Evolutionary conservation across 2,329 filamentous ascomycete species (phyloP), one percentile per base, ranked within the genome.

Genomic region (Ceratocystis diversiconidia): DNA sequence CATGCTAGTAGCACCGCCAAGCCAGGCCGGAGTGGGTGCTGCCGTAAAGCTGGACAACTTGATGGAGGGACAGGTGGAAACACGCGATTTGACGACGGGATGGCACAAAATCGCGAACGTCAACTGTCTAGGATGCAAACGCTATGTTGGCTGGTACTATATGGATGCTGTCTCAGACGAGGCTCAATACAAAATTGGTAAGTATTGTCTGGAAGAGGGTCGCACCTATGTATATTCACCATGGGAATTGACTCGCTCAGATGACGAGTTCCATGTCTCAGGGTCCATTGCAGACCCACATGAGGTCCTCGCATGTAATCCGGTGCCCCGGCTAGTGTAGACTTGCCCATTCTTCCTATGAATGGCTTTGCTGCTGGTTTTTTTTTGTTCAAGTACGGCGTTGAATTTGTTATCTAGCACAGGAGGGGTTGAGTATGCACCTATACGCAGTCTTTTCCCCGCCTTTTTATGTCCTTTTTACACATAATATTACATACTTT

Each of bases 111-210:
- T 88, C 5, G 82, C 84, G 2, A 85, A 87, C 73, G 84, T 87
- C 61, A 77, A 73, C 60, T 88, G 85, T 71, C 72, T 72, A 8
- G 75, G 80, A 30, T 88, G 85, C 73, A 74, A 75, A 30, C 76
- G 75, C 63, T 82, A 82, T 70, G 71, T 88, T 7, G 85, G 85
- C 19, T 88, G 85, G 85, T 87, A 87, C 73, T 88, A 88, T 70
- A 78, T 87, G 55, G 82, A 85, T 71, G 84, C 85, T 1, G 79
- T 78, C 67, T 82, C 86, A 69, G 71, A 75, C 65, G 74, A 77
- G 60, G 85, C 87, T 72, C 79, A 78, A 71, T 88, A 88, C 76
- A 88, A 88, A 73, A 78, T 87, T 62, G 84, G 84, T 69, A 87
- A 87, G 73, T 87, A 82, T 71, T 87, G 87, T 36, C 73, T 88